phyloP scores from a whole-genome alignment of 2,329 filamentous ascomycete genomes.

The Penicillium sp. region DNA sequence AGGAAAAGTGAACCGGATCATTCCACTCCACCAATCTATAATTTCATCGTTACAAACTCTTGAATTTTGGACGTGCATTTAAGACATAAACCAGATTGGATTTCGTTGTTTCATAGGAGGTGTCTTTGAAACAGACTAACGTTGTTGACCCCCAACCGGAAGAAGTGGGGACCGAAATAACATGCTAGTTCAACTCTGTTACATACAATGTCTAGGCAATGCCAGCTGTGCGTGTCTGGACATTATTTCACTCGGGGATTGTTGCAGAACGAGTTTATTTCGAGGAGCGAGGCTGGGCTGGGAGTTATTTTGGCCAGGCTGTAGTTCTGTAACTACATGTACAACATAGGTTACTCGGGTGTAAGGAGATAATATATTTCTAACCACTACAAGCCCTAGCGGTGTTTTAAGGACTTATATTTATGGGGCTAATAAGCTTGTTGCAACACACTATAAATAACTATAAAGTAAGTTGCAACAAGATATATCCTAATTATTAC shows the following conservation, averaged over 20 bases:
- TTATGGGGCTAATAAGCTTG: no score
- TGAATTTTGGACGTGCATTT: neutral
- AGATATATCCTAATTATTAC: no score
- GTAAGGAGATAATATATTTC: no score
- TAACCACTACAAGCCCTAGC: no score
- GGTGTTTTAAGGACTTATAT: no score
- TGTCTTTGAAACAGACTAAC: neutral
- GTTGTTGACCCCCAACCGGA: neutral
- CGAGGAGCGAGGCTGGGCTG: neutral
- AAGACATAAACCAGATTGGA: no score
- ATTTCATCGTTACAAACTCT: neutral
- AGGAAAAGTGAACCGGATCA: neutral
- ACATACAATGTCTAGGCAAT: neutral
- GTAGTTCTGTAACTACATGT: no score
- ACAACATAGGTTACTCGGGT: no score
- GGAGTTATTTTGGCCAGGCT: neutral
- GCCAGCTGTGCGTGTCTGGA: neutral
- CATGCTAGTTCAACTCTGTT: neutral
- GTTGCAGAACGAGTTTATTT: neutral
- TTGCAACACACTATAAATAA: no score
- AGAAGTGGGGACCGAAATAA: neutral
- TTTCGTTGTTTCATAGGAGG: neutral
- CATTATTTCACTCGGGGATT: neutral
- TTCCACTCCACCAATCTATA: neutral
- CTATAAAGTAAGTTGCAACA: no score